Base-by-base conservation (phyloP, 176 grass and related monocot genomes). In the Oryza australiensis region DNA sequence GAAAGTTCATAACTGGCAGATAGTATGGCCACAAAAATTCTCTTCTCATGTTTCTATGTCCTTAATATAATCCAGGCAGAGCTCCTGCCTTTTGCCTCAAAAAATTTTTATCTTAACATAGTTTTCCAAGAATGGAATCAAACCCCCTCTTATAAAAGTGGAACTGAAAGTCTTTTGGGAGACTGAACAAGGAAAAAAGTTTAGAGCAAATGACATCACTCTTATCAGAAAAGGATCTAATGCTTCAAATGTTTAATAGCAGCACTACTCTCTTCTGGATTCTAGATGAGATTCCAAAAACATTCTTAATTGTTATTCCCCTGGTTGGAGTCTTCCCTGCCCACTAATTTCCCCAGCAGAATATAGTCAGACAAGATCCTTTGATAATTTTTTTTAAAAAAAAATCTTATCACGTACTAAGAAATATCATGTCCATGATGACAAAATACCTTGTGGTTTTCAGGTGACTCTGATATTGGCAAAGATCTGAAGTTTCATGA, bases 401-500 rank as follows among this genome's bases (percentile, higher is more conserved):
- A 69, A 4, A 3, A 7, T 27, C 32, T 7, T 20, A 14, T 53
- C 22, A 68, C 20, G 18, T 53, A 53, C 49, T 53, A 11, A 28
- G 26, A 11, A 53, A 32, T 49, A 12, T 53, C 48, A 20, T 20
- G 4, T 51, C 16, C 49, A 20, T 18, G 16, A 2, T 49, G 60
- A 74, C 38, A 64, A 65, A 18, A 7, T 9, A 12, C 62, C 20
- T 34, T 64, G 26, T 80, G 66, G 53, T 74, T 80, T 70, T 64
- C 75, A 91, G 84, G 81, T 4, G 28, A 23, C 16, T 59, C 77
- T 38, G 72, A 66, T 13, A 42, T 13, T 27, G 40, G 70, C 35
- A 66, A 84, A 70, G 76, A 76, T 60, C 37, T 34, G 15, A 76
- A 66, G 23, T 71, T 67, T 40, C 80, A 65, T 34, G 75, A 59